Percentiles rank a stretch among this genome's conserved stretches.
These are phyloP conservation scores for Candolleomyces eurysporus DNA, from an alignment of 768 basidiomycete genomes.

Conservation along the genomic window DNA sequence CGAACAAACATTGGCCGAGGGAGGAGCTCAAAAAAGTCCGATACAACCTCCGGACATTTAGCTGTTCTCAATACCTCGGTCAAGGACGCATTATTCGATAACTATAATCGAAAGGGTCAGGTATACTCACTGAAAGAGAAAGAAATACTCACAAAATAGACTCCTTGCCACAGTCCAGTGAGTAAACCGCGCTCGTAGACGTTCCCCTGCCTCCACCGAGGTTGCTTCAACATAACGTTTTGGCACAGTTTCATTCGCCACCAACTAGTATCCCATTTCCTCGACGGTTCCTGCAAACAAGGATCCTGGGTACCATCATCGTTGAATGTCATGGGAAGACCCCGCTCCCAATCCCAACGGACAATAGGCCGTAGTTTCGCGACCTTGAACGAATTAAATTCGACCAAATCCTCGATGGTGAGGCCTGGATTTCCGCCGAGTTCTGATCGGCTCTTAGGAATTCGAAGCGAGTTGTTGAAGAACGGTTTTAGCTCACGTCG, in stretches of 20 bases:
- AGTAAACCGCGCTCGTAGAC: slow-evolving; percentile 52
- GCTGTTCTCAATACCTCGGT: slow-evolving; percentile 3
- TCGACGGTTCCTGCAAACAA: not conserved
- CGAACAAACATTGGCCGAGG: slow-evolving; percentile 21
- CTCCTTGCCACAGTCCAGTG: slow-evolving; percentile 61
- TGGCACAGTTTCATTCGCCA: slow-evolving; percentile 47
- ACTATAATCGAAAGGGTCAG: not conserved
- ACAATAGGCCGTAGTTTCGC: slow-evolving; percentile 5
- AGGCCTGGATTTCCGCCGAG: not conserved
- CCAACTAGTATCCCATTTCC: slow-evolving; percentile 57
- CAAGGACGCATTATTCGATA: slow-evolving; percentile 3
- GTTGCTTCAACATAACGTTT: slow-evolving; percentile 20
- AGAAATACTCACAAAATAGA: slow-evolving; percentile 49
- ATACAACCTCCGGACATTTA: not conserved
- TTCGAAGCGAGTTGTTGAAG: not conserved
- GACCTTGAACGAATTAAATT: slow-evolving; percentile 31
- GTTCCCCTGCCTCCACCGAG: slow-evolving; percentile 26
- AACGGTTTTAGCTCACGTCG: slow-evolving; percentile 47
- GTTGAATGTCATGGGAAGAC: not conserved
- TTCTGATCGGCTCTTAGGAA: not conserved
- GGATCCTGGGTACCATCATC: slow-evolving; percentile 31
- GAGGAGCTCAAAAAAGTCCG: slow-evolving; percentile 1
- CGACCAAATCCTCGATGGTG: not conserved
- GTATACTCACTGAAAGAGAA: slow-evolving; percentile 5
- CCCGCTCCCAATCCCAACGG: slow-evolving; percentile 16